Evolutionary conservation across 352 stramenopile species (phyloP).

Genomic region (Elongisporangium prolatum): DNA sequence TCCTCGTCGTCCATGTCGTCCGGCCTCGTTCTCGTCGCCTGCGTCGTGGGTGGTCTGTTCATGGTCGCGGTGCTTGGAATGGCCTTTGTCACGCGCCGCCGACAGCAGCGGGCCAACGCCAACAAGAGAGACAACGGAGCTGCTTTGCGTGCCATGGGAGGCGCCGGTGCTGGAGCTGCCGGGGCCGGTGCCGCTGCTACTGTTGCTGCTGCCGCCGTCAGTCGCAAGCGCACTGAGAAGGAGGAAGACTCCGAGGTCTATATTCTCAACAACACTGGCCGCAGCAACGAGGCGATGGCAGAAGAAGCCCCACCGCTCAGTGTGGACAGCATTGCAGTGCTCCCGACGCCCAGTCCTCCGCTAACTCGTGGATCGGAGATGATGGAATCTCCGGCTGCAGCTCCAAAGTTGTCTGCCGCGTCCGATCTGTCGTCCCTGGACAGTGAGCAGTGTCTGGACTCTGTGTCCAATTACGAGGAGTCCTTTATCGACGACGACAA

Average conservation of each 20-base stretch:
- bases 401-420: constrained; percentile 12
- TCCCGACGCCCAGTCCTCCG: constrained; percentile 10
- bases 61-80: constrained; percentile 22
- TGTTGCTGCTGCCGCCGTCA: neutral
- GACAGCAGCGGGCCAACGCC: constrained; percentile 24
- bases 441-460: constrained; percentile 33
- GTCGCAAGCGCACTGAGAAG: constrained; percentile 4
- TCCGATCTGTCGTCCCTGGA: constrained; percentile 43
- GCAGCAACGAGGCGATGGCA: constrained; percentile 26
- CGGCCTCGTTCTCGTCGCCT: constrained; percentile 19
- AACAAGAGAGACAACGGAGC: constrained; percentile 25
- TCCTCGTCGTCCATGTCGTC: constrained; percentile 8
- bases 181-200: neutral
- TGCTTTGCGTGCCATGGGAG: neutral
- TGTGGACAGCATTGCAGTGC: neutral
- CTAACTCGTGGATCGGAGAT: constrained; percentile 36
- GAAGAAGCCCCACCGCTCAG: neutral
- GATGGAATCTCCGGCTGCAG: constrained; percentile 18
- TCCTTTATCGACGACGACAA: constrained; percentile 23
- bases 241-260: constrained; percentile 23
- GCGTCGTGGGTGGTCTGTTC: constrained; percentile 13
- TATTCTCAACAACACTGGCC: constrained; percentile 39
- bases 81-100: constrained; percentile 41
- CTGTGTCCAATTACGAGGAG: constrained; percentile 54
- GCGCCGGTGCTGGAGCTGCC: neutral